Conservation (phyloP, 148 eudicot genomes). For the Simmondsia chinensis region DNA sequence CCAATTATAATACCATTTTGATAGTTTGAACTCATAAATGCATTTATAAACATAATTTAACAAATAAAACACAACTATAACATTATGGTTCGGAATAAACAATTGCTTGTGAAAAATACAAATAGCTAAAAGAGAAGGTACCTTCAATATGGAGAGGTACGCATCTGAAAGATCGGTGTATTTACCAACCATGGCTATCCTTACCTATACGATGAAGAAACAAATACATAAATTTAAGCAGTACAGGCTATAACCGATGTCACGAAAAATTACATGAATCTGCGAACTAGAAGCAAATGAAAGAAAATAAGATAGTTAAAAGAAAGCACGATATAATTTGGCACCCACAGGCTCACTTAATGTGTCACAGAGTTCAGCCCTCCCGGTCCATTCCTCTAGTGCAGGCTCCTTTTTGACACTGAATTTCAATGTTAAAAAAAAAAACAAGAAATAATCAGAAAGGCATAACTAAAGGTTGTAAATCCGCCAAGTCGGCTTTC, state of each 20-base stretch:
- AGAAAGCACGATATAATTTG: not conserved
- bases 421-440: slow-evolving; percentile 3
- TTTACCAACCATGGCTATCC: slow-evolving; percentile 98
- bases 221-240: not conserved
- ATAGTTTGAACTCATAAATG: too few relatives aligned
- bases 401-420: slow-evolving; percentile 60
- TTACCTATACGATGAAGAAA: slow-evolving; percentile 42
- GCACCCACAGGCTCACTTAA: slow-evolving; percentile 58
- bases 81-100: too few relatives aligned
- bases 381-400: slow-evolving; percentile 73
- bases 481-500: too few relatives aligned
- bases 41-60: too few relatives aligned
- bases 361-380: slow-evolving; percentile 60
- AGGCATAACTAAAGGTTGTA: too few relatives aligned
- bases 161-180: slow-evolving; percentile 96
- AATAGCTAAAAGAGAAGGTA: not conserved
- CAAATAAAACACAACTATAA: too few relatives aligned
- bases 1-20: too few relatives aligned
- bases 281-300: not conserved
- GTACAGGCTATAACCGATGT: not conserved
- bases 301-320: not conserved
- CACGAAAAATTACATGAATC: not conserved
- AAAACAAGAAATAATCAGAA: not conserved
- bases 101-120: not conserved
- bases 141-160: slow-evolving; percentile 93